phyloP scores from a whole-genome alignment of 2,329 filamentous ascomycete species.

The Pseudogymnoascus sp. region DNA sequence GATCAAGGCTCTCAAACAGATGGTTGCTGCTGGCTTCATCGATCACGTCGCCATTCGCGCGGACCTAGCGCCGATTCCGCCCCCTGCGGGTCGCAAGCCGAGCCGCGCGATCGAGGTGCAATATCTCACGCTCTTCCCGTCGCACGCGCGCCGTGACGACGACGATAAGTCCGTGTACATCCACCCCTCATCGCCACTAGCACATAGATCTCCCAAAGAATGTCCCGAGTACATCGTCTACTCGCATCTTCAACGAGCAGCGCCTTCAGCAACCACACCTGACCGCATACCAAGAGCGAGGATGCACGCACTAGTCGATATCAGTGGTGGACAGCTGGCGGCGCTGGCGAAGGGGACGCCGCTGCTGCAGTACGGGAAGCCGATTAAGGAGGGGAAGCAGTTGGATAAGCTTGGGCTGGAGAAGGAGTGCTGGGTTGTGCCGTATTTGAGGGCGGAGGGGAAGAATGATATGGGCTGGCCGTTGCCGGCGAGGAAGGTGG shows the following conservation, averaged over 20 bases:
- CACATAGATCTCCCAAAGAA: slow-evolving; percentile 60
- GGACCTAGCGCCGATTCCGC: slow-evolving; percentile 70
- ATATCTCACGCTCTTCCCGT: slow-evolving; percentile 76
- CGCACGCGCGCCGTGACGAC: slow-evolving; percentile 42
- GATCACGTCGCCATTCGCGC: slow-evolving; percentile 91
- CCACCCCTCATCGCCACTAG: slow-evolving; percentile 76
- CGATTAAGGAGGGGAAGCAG: slow-evolving; percentile 69
- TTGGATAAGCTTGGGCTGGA: slow-evolving; percentile 39
- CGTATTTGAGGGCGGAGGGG: slow-evolving; percentile 64
- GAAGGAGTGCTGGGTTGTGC: slow-evolving; percentile 77
- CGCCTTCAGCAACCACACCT: slow-evolving; percentile 38
- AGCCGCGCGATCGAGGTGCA: slow-evolving; percentile 86
- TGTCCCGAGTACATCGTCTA: slow-evolving; percentile 87
- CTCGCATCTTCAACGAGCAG: slow-evolving; percentile 68
- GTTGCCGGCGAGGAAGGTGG: slow-evolving; percentile 74
- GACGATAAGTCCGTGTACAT: slow-evolving; percentile 69
- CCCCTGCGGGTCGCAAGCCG: slow-evolving; percentile 60
- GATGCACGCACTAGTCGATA: slow-evolving; percentile 80
- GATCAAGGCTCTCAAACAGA: slow-evolving; percentile 77
- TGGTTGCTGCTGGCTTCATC: slow-evolving; percentile 85
- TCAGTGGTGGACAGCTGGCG: slow-evolving; percentile 68
- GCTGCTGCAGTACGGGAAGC: slow-evolving; percentile 78
- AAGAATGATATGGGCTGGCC: slow-evolving; percentile 70
- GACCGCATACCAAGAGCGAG: slow-evolving; percentile 64
- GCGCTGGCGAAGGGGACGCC: slow-evolving; percentile 78